phyloP scores from a whole-genome alignment of 2,329 filamentous ascomycete species.

The Aureobasidium sp. region DNA sequence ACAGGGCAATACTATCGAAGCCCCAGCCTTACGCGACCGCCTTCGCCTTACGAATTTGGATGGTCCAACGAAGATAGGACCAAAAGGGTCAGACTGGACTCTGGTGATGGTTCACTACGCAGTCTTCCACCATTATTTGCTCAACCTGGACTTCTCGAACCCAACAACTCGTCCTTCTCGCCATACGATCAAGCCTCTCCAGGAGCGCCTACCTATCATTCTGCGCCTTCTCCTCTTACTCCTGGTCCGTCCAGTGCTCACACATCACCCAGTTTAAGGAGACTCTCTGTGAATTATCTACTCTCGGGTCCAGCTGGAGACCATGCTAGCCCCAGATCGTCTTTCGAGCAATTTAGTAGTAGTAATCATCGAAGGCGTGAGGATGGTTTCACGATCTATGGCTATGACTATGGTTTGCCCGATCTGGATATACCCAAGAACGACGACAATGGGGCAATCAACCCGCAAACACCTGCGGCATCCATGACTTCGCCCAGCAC shows the following conservation, averaged over 20 bases:
- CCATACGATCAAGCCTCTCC: constrained; percentile 30
- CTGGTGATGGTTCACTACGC: constrained; percentile 15
- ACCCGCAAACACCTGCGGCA: constrained; percentile 8
- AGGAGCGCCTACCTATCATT: constrained; percentile 25
- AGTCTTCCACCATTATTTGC: constrained; percentile 20
- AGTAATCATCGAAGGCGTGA: neutral
- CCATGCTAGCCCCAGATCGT: neutral
- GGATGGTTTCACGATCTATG: constrained; percentile 46
- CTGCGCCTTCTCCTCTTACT: constrained; percentile 34
- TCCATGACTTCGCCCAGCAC: neutral
- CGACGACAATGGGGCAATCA: constrained; percentile 60
- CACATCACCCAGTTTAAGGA: constrained; percentile 37
- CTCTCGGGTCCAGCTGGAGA: constrained; percentile 44
- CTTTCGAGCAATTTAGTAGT: neutral
- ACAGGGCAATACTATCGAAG: neutral
- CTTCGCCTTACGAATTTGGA: neutral
- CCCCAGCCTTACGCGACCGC: neutral
- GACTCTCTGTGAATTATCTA: constrained; percentile 58
- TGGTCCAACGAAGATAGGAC: constrained; percentile 24
- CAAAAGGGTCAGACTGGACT: constrained; percentile 28
- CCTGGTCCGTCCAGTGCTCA: constrained; percentile 33
- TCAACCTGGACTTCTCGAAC: constrained; percentile 20
- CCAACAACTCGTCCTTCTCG: neutral
- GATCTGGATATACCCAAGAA: constrained; percentile 65
- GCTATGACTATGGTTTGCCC: constrained; percentile 59